These are phyloP conservation scores for Vigna unguiculata DNA, from an alignment of 306 rosid species.

Conservation along the genomic window DNA sequence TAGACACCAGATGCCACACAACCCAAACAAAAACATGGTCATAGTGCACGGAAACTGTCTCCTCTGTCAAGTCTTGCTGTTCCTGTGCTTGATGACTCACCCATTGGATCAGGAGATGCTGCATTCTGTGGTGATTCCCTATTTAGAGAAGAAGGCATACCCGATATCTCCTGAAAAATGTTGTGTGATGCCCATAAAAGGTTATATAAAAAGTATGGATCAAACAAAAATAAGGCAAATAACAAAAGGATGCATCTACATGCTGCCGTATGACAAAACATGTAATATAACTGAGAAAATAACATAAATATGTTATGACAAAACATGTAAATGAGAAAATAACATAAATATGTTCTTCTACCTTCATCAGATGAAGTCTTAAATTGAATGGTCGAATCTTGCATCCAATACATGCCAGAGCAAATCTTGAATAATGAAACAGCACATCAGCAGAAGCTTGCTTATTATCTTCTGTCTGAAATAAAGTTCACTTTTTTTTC, in stretches of 20 bases:
- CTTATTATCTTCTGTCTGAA: conserved; percentile 76
- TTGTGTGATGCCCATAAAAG: conserved; percentile 20
- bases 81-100: conserved; percentile 93
- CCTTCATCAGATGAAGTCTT: conserved; percentile 97
- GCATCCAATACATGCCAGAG: conserved; percentile 78
- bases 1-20: conserved; percentile 11
- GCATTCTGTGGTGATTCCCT: conserved; percentile 70
- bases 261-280: background rate
- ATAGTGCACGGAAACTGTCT: conserved; percentile 67
- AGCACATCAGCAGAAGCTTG: conserved; percentile 90
- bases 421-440: conserved; percentile 86
- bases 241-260: background rate
- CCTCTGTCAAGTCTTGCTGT: conserved; percentile 79
- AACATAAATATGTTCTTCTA: conserved; percentile 34
- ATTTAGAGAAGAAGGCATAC: no score
- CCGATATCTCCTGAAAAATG: conserved; percentile 47
- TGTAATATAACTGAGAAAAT: background rate
- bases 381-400: conserved; percentile 80
- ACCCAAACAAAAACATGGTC: background rate
- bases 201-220: conserved; percentile 19
- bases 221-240: background rate
- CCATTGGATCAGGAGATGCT: conserved; percentile 96
- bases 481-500: conserved; percentile 28
- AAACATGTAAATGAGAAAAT: background rate
- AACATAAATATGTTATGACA: background rate